Conservation (phyloP, 1,139 yeast species). For the Yamadazyma pseudoaaseri region DNA sequence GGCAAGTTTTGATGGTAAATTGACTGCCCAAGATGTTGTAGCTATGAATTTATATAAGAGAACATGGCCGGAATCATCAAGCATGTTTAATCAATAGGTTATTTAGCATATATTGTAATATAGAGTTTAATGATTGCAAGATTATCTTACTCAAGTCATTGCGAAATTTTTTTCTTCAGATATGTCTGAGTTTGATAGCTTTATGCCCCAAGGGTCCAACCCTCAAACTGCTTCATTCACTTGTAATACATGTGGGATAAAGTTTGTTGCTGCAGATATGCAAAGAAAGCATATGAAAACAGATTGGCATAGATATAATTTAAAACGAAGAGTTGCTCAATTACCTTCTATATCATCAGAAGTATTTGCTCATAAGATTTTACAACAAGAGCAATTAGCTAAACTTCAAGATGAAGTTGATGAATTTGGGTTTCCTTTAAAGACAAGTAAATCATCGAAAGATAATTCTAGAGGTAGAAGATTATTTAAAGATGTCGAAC, state of each 20-base stretch:
- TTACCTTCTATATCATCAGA: constrained; percentile 79
- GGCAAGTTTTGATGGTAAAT: constrained; percentile 89
- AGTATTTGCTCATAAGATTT: constrained; percentile 74
- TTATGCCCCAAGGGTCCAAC: constrained; percentile 32
- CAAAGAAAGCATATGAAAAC: constrained; percentile 94
- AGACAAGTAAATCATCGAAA: constrained; percentile 16
- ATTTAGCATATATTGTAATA: constrained; percentile 1
- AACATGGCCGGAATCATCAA: constrained; percentile 73
- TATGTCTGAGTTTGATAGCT: constrained; percentile 2
- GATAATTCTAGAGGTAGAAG: constrained; percentile 10
- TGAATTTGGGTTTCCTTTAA: constrained; percentile 61
- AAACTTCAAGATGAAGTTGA: constrained; percentile 49
- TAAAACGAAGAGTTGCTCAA: constrained; percentile 87
- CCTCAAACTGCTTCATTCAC: constrained; percentile 51
- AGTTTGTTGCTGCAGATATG: constrained; percentile 71
- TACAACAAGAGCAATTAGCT: constrained; percentile 25
- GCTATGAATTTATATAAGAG: constrained; percentile 95
- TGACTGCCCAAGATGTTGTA: constrained; percentile 88
- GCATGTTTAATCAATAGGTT: constrained; percentile 26
- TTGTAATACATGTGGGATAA: constrained; percentile 84
- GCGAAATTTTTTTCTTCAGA: not conserved
- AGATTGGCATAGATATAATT: constrained; percentile 93
- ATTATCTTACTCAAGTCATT: not conserved
- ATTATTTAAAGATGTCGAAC: constrained; percentile 2
- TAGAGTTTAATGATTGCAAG: constrained; percentile 1